Percentiles rank a stretch among this genome's conserved stretches.
Evolutionary conservation across 768 basidiomycete species (phyloP).

Genomic region (Amylocystis lapponica): DNA sequence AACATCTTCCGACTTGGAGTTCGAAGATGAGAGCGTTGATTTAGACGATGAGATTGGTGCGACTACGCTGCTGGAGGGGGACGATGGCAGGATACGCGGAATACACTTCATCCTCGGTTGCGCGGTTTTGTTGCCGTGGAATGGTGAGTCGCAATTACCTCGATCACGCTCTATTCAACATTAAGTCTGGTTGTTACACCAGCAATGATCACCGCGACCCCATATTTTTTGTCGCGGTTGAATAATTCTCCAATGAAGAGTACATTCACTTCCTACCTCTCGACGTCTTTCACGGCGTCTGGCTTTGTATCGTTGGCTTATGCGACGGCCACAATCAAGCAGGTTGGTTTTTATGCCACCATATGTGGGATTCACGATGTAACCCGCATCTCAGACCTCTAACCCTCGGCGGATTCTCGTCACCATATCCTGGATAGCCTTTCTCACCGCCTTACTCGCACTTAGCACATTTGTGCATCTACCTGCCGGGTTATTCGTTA

Average conservation of each 20-base stretch:
- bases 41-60: no score
- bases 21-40: conserved; percentile 8
- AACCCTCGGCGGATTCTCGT: conserved; percentile 52
- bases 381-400: conserved; percentile 38
- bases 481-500: conserved; percentile 52
- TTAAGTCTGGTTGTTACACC: no score
- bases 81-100: conserved; percentile 47
- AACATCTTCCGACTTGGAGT: conserved; percentile 12
- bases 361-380: background rate
- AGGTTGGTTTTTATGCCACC: conserved; percentile 36
- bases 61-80: background rate
- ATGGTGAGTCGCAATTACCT: conserved; percentile 43
- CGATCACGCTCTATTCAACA: background rate
- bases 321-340: conserved; percentile 64
- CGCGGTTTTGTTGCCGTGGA: conserved; percentile 83
- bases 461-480: conserved; percentile 58
- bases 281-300: conserved; percentile 45
- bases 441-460: conserved; percentile 54
- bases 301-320: conserved; percentile 71
- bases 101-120: conserved; percentile 72
- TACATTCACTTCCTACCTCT: conserved; percentile 42
- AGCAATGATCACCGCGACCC: conserved; percentile 85
- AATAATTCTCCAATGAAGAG: conserved; percentile 48
- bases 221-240: conserved; percentile 73
- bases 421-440: conserved; percentile 44